Percentiles rank a stretch among this genome's conserved stretches.
These are phyloP conservation scores for Arabidopsis lyrata DNA, from an alignment of 441 rosid genomes.

Conservation along the genomic window DNA sequence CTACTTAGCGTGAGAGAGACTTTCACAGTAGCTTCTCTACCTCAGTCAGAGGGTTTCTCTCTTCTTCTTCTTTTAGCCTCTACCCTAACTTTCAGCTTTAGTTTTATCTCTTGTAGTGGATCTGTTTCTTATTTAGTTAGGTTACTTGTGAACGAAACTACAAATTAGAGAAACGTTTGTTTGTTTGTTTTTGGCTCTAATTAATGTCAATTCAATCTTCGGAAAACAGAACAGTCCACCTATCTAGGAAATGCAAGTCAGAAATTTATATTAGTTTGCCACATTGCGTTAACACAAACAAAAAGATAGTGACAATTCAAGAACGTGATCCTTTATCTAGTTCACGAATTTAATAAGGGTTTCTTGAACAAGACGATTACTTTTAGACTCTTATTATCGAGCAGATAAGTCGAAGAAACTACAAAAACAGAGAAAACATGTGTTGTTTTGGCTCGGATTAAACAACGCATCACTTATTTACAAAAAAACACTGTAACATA, in stretches of 20 bases:
- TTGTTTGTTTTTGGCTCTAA: not conserved
- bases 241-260: not conserved
- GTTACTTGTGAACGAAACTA: constrained; percentile 27
- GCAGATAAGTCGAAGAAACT: no score
- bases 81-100: constrained; percentile 13
- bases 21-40: not conserved
- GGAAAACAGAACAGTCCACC: not conserved
- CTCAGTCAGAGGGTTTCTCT: not conserved
- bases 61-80: not conserved
- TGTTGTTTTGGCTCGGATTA: not conserved
- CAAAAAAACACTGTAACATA: not conserved
- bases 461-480: constrained; percentile 15
- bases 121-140: constrained; percentile 23
- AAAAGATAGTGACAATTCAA: not conserved
- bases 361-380: not conserved
- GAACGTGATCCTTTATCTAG: not conserved
- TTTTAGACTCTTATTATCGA: no score
- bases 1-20: constrained; percentile 33
- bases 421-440: not conserved
- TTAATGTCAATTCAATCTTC: constrained; percentile 1
- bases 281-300: not conserved
- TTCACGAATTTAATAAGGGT: not conserved
- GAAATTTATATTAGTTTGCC: not conserved
- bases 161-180: constrained; percentile 19
- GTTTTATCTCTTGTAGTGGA: not conserved